Evolutionary conservation across 2,329 filamentous ascomycete species (phyloP).

Genomic region (Emergomyces orientalis): DNA sequence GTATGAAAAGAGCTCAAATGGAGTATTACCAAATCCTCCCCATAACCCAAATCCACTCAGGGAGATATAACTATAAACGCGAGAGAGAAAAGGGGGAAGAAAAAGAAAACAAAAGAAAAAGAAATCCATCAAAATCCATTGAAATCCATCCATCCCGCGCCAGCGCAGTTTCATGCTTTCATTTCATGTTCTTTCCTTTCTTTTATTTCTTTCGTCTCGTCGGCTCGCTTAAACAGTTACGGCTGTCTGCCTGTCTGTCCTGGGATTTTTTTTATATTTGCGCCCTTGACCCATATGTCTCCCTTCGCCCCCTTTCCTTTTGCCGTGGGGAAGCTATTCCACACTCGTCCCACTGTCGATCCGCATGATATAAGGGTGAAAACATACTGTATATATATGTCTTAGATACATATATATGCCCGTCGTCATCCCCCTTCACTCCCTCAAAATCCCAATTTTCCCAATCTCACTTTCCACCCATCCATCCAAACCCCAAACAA

Average conservation of each 20-base stretch:
- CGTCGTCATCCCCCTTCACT: background rate
- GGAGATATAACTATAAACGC: conserved; percentile 7
- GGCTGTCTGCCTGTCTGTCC: background rate
- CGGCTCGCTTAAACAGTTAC: background rate
- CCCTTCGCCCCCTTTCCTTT: background rate
- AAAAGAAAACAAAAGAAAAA: conserved; percentile 2
- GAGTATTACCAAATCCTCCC: background rate
- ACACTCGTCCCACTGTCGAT: background rate
- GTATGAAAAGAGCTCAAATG: background rate
- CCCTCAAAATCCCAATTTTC: background rate
- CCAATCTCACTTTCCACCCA: background rate
- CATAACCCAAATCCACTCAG: background rate
- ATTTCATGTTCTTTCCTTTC: background rate
- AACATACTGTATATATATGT: no score
- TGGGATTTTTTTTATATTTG: background rate
- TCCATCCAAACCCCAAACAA: no score
- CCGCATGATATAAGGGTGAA: background rate
- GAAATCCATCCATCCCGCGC: conserved; percentile 11
- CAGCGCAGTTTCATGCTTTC: conserved; percentile 1
- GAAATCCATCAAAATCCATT: conserved; percentile 10
- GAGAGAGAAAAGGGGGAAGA: conserved; percentile 10
- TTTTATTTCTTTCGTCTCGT: background rate
- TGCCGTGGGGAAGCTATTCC: background rate
- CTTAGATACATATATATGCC: background rate
- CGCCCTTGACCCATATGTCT: background rate